Base-by-base conservation (phyloP, 768 basidiomycete genomes). In the Leccinum variicolor region DNA sequence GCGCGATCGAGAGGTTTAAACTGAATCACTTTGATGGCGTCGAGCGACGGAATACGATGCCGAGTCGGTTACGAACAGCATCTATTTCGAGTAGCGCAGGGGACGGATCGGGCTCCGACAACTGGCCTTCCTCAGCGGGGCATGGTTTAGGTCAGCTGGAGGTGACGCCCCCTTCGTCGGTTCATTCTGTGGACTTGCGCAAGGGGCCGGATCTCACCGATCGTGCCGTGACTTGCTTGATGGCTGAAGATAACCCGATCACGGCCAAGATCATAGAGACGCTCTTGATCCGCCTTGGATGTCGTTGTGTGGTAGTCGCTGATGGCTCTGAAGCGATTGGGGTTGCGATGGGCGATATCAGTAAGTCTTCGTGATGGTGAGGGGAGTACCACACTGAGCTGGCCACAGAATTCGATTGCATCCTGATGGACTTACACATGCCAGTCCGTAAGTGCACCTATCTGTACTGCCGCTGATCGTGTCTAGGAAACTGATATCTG, bases 181-280 rank as follows among this genome's bases (percentile, higher is more conserved):
- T 92, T n/a, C 85, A 86, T 63, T 92, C 92, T 1, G 87, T 90
- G 62, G 91, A 93, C 66, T 70, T 92, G 70, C 82, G 83, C 70
- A 85, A 85, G 73, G 86, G 82, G 1, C 86, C 86, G 4, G 90
- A 92, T 69, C 85, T 83, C n/a, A 81, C 73, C 56, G 94, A 95
- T 69, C 85, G 92, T 41, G 87, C 89, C n/a, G 87, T 98, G 54
- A 97, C 94, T 41, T 94, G 93, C 67, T 73, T 99, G 26, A 81
- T 99, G 34, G 97, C 96, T 1, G 97, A 98, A 72, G 94, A 98
- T 66, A 98, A 99, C 67, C 97, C 97, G 2, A 98, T 98, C 62
- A 96, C 94, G 0, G 91, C 92, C 31, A 98, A 98, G 78, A 98
- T 99, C 50, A 87, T 98, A 50, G 94, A 98, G 73, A 98, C 95